Evolutionary conservation across 805 yeast species (phyloP), one percentile per base, ranked within the genome.

Genomic region (Metschnikowia colocasiae): DNA sequence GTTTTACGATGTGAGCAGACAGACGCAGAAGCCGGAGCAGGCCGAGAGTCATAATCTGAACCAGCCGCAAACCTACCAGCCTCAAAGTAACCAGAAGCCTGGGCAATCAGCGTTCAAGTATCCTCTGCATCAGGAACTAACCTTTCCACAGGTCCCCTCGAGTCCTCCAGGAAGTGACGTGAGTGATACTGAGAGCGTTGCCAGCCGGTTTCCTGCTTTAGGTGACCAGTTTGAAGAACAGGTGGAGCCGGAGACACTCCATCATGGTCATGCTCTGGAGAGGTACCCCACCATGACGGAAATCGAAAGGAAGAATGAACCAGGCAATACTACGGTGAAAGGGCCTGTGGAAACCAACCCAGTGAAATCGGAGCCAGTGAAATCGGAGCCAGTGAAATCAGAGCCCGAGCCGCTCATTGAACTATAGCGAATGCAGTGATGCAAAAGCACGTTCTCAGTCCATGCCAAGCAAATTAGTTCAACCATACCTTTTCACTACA

Each of bases 351-450:
- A 2, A 29, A 10, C 27, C 3, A 25, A 25, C 10, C 27, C 27
- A 10, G 19, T 31, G 12, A 31, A 15, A 5, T 15, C 34, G 10
- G 34, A 31, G 16, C 27, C 27, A 10, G 19, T 31, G 12, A 31
- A 15, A 5, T 15, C 34, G 10, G 34, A 31, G 16, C 25, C 32
- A 6, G 27, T 16, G 15, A 47, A 31, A 26, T 48, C 61, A 12
- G 75, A 69, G 51, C 74, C 74, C 6, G 73, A 68, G 49, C 71
- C 74, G 15, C 63, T 72, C 45, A 72, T 72, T 46, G 76, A 72
- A 50, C 53, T 72, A 35, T 70, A 29, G 20, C 22, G n/a, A 16
- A 12, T 25, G 27, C n/a, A n/a, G n/a, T n/a, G n/a, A n/a, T n/a
- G n/a, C n/a, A n/a, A n/a, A n/a, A n/a, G n/a, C n/a, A n/a, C n/a